Conservation (phyloP, 257 asterid genomes). For the Penstemon barbatus region DNA sequence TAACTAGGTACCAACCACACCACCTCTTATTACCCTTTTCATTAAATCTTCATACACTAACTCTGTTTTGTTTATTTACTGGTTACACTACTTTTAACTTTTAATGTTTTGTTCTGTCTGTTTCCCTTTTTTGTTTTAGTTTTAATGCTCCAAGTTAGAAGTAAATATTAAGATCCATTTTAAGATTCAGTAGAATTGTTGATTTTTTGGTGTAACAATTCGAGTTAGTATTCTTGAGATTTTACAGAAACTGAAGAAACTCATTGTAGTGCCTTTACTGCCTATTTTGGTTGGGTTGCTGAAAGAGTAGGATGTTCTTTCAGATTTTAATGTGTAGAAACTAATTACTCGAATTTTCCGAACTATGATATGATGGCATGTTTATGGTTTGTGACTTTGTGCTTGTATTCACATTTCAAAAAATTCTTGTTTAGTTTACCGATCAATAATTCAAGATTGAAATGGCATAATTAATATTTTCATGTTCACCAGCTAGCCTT, state of each 20-base stretch:
- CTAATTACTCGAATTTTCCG: too few species aligned
- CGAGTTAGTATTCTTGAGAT: background rate
- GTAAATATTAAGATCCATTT: too few species aligned
- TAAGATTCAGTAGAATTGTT: background rate
- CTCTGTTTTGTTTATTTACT: background rate
- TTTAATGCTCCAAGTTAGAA: background rate
- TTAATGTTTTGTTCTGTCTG: too few species aligned
- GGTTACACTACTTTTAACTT: background rate
- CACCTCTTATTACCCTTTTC: background rate
- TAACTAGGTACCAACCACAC: constrained; percentile 43
- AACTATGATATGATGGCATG: too few species aligned
- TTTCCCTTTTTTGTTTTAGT: background rate
- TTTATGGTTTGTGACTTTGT: too few species aligned
- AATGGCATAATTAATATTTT: too few species aligned
- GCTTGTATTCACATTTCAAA: too few species aligned
- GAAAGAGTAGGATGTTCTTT: background rate
- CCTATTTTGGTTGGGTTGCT: background rate
- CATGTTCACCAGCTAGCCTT: too few species aligned
- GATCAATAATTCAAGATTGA: too few species aligned
- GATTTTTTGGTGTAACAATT: constrained; percentile 19
- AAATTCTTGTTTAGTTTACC: too few species aligned
- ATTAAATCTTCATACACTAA: background rate
- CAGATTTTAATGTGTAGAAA: too few species aligned
- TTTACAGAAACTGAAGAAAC: background rate
- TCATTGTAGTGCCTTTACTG: background rate